Evolutionary conservation across 805 yeast genomes (phyloP), one percentile per base, ranked within the genome.

Genomic region (Schwanniomyces polymorphus): DNA sequence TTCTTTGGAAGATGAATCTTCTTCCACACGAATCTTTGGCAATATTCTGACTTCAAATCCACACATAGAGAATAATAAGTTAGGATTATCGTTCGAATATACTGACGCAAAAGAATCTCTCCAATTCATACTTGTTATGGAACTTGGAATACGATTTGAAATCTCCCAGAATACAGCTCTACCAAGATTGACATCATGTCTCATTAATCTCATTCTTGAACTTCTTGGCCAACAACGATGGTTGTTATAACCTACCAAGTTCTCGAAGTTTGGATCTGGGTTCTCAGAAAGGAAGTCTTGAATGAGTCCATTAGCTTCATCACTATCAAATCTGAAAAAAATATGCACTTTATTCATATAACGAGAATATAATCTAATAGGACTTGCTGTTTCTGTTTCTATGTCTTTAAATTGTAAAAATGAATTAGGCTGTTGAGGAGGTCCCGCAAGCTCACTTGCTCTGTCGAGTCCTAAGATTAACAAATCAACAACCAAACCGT

Each of bases 201-300:
- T 76, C 83, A 91, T 84, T 42, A 94, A 68, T 54, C 90, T 80
- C 98, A 94, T 94, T 49, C 97, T 79, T 17, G 85, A 73, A 61
- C 94, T 98, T 39, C 88, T 72, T 3, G 99, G 97, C 99, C 99
- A 94, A 61, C 97, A 91, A 43, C 84, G 83, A 55, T 87, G 86
- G 55, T 90, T 92, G 58, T 87, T 88, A 64, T 91, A 92, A 0
- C 95, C 95, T 29, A 87, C 82, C 6, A 85, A 84, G 55, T 85
- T 87, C 58, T 88, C 96, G 64, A 88, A 88, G 60, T 91, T 89
- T 0, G 97, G 97, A 68, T 91, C 97, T 0, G 97, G 97, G 57
- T 89, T 87, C 56, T 89, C 96, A 0, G 87, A 76, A 18, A 91
- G 67, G 58, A 75, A 90, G 21, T 88, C 92, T 49, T 85, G 85